These are phyloP conservation scores for Globisporangium abappressorium DNA, from an alignment of 352 stramenopile species.

Conservation along the genomic window DNA sequence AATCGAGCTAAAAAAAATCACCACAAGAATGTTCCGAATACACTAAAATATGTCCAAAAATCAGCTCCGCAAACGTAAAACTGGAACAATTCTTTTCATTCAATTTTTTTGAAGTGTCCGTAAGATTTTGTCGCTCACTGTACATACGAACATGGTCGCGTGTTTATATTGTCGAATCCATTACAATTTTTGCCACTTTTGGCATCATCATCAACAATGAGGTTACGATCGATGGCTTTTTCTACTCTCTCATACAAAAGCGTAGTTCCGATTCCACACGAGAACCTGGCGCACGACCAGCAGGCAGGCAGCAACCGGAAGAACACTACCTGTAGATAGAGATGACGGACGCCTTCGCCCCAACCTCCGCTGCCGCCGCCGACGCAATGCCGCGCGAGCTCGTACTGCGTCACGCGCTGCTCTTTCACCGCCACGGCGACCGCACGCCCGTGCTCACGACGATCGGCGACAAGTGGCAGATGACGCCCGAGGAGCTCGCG, in stretches of 20 bases:
- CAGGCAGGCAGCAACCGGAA: neutral
- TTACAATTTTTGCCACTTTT: neutral
- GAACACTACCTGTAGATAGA: neutral
- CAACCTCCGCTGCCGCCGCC: neutral
- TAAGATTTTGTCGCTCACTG: no score
- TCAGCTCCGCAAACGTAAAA: no score
- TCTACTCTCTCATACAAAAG: no score
- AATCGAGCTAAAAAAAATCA: no score
- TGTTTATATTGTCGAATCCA: neutral
- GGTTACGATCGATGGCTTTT: neutral
- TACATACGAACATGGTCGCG: neutral
- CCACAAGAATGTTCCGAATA: no score
- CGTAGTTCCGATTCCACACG: neutral
- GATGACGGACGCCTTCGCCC: neutral
- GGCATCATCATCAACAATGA: neutral
- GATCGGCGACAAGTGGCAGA: slow-evolving; percentile 48
- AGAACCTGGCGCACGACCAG: neutral
- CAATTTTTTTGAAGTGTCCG: no score
- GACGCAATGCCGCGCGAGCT: slow-evolving; percentile 25
- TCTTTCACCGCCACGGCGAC: slow-evolving; percentile 83
- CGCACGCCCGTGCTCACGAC: slow-evolving; percentile 66
- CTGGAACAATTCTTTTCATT: no score
- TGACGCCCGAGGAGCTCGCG: slow-evolving; percentile 48
- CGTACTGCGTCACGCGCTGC: slow-evolving; percentile 62
- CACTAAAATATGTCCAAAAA: no score